Percentiles rank a stretch among this genome's conserved stretches.
phyloP scores from a whole-genome alignment of 371 early-diverging fungal genomes.

The Apophysomyces trapeziformis region DNA sequence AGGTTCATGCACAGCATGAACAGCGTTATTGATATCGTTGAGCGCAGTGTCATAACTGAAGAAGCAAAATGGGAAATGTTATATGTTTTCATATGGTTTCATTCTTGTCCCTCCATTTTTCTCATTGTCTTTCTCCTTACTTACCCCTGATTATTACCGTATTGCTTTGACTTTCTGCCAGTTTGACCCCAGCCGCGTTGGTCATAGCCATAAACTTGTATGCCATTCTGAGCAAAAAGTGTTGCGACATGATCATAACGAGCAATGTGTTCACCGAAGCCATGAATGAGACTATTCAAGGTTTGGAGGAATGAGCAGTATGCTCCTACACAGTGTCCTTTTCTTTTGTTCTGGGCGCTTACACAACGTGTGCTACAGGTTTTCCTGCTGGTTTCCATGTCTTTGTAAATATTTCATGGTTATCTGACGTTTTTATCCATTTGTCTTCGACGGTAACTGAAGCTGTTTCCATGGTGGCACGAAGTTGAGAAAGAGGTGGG shows the following conservation, averaged over 20 bases:
- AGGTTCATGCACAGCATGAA: constrained; percentile 42
- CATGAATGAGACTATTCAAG: constrained; percentile 60
- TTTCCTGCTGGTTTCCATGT: constrained; percentile 45
- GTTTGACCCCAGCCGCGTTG: constrained; percentile 73
- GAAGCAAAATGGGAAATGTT: not conserved
- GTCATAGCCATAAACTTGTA: constrained; percentile 64
- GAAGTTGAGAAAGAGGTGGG: constrained; percentile 6
- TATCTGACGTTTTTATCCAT: constrained; percentile 45
- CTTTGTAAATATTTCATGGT: constrained; percentile 46
- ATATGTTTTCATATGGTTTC: not conserved
- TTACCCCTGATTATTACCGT: constrained; percentile 63
- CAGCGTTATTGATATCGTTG: constrained; percentile 60
- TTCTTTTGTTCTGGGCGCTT: constrained; percentile 10
- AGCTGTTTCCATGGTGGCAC: not conserved
- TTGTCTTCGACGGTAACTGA: constrained; percentile 27
- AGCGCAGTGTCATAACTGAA: constrained; percentile 42
- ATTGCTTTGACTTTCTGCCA: constrained; percentile 50
- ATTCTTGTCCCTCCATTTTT: not conserved
- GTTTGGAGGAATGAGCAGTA: constrained; percentile 22
- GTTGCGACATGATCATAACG: constrained; percentile 63
- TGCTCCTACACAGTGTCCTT: not conserved
- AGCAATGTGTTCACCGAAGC: constrained; percentile 69
- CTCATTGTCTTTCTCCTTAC: constrained; percentile 47
- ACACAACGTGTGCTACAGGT: constrained; percentile 43
- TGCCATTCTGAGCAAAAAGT: constrained; percentile 54